Evolutionary conservation across 2,329 filamentous ascomycete genomes (phyloP).

Genomic region (Septoria linicola): DNA sequence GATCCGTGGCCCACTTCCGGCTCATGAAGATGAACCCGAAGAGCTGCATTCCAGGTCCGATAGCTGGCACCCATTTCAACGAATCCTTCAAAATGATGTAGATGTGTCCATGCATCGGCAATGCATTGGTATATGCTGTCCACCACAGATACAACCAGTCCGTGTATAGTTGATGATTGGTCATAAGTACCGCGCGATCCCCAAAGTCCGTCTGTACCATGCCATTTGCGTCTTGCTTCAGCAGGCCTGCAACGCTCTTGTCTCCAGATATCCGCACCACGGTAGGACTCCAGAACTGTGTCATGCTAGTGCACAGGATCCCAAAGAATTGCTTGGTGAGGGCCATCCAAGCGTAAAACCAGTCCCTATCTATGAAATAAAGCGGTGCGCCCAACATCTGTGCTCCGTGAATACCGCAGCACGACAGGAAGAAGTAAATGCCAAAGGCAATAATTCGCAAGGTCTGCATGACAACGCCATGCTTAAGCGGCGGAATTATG

Average conservation of each 20-base stretch:
- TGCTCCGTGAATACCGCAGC: conserved; percentile 55
- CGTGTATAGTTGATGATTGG: conserved; percentile 75
- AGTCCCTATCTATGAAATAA: conserved; percentile 70
- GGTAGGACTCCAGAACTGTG: conserved; percentile 80
- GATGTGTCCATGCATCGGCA: conserved; percentile 74
- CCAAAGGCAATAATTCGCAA: conserved; percentile 47
- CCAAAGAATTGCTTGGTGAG: conserved; percentile 83
- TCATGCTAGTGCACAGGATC: conserved; percentile 73
- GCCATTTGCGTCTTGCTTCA: conserved; percentile 67
- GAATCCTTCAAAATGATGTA: conserved; percentile 91
- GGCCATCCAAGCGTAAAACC: conserved; percentile 82
- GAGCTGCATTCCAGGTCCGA: conserved; percentile 81
- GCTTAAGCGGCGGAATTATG: conserved; percentile 34
- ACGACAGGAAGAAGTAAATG: conserved; percentile 48
- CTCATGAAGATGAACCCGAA: conserved; percentile 91
- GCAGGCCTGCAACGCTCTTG: conserved; percentile 71
- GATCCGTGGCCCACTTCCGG: conserved; percentile 82
- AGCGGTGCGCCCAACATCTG: conserved; percentile 72
- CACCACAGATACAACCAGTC: conserved; percentile 96
- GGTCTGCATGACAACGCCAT: conserved; percentile 44
- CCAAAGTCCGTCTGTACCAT: conserved; percentile 74
- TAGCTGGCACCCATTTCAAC: conserved; percentile 75
- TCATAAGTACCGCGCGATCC: conserved; percentile 75
- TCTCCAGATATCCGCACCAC: conserved; percentile 79
- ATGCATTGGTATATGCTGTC: conserved; percentile 69